Percentiles rank a stretch among this genome's conserved stretches.
Evolutionary conservation across 1,284 basidiomycete species (phyloP).

Genomic region (Exobasidium cylindrosporum): DNA sequence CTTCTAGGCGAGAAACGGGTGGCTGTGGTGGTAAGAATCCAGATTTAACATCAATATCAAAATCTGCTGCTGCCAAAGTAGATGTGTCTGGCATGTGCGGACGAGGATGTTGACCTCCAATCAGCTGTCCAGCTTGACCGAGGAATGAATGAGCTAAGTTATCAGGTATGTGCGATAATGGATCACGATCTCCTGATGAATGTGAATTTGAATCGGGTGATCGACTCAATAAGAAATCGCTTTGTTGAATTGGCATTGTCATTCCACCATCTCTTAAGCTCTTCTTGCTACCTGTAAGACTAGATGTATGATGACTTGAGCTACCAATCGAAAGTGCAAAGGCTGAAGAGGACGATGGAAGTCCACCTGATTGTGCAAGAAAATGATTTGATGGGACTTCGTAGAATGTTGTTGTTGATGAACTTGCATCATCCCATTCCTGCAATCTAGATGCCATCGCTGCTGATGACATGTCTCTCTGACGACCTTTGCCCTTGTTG

Average conservation of each 20-base stretch:
- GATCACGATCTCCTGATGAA: constrained; percentile 12
- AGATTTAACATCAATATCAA: constrained; percentile 85
- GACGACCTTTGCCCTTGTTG: background rate
- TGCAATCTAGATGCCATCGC: background rate
- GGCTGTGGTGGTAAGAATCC: constrained; percentile 85
- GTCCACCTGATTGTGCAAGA: constrained; percentile 31
- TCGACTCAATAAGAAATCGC: background rate
- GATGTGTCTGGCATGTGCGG: constrained; percentile 66
- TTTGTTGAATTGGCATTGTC: constrained; percentile 8
- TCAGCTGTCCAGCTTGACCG: background rate
- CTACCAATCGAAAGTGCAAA: background rate
- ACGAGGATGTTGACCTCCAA: constrained; percentile 14
- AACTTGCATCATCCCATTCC: background rate
- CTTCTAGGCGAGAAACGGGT: constrained; percentile 67
- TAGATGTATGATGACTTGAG: background rate
- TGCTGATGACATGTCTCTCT: background rate
- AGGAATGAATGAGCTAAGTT: constrained; percentile 4
- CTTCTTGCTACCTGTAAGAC: background rate
- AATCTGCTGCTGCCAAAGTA: constrained; percentile 86
- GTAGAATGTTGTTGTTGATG: constrained; percentile 20
- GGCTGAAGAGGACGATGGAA: background rate
- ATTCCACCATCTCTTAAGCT: background rate
- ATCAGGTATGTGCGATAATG: constrained; percentile 23
- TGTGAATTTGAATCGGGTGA: constrained; percentile 11
- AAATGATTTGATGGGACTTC: constrained; percentile 44